A percentile compares a stretch with the other conserved stretches of the same genome.
Evolutionary conservation across 2,329 filamentous ascomycete species (phyloP).

Genomic region (Scedosporium minutisporum): DNA sequence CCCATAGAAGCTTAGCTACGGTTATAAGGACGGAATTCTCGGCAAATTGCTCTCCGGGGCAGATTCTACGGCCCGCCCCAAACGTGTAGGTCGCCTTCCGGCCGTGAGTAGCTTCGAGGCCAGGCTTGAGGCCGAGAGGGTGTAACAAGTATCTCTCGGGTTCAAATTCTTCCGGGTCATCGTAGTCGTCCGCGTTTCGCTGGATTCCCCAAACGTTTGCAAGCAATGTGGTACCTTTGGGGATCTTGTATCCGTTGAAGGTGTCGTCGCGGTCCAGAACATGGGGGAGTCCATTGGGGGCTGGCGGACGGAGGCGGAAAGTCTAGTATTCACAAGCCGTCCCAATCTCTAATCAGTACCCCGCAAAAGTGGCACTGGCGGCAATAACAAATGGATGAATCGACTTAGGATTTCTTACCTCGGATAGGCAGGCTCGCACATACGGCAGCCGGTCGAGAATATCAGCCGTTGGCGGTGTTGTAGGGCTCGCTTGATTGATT

Average conservation of each 20-base stretch:
- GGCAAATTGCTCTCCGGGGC: slow-evolving; percentile 37
- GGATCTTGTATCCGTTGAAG: slow-evolving; percentile 38
- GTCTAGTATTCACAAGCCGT: slow-evolving; percentile 9
- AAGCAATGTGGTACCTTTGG: slow-evolving; percentile 33
- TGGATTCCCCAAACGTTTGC: slow-evolving; percentile 22
- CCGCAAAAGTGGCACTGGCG: no score
- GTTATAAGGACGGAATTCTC: slow-evolving; percentile 31
- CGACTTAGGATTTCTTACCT: slow-evolving; percentile 5
- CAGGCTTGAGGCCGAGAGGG: slow-evolving; percentile 7
- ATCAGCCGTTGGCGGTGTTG: slow-evolving; percentile 20
- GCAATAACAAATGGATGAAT: no score
- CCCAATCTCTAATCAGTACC: no score
- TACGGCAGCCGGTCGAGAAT: slow-evolving; percentile 13
- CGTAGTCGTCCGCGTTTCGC: slow-evolving; percentile 14
- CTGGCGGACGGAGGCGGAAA: slow-evolving; percentile 28
- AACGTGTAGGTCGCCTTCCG: slow-evolving; percentile 28
- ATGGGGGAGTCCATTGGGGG: slow-evolving; percentile 34
- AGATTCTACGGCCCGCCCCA: slow-evolving; percentile 36
- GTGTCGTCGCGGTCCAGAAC: slow-evolving; percentile 36
- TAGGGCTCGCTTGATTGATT: slow-evolving; percentile 15
- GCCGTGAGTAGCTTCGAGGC: slow-evolving; percentile 8
- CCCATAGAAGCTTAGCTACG: slow-evolving; percentile 37
- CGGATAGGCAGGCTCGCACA: slow-evolving; percentile 14
- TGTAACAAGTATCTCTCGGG: slow-evolving; percentile 18
- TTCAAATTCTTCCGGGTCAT: slow-evolving; percentile 16